Base-by-base conservation (phyloP, 805 yeast genomes). In the Ascoidea asiatica region DNA sequence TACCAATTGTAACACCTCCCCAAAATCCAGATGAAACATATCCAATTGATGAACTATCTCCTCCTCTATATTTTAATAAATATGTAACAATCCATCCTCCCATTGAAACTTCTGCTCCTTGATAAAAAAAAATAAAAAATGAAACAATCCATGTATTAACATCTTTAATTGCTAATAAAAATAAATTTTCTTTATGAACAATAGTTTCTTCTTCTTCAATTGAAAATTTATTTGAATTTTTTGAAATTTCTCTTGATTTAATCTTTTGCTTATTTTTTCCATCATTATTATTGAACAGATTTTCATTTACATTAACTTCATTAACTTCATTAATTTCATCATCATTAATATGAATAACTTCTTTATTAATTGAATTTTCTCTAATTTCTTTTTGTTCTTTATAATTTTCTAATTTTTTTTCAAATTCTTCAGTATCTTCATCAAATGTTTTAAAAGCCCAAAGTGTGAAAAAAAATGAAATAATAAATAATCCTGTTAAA, bases 11-110 rank as follows among this genome's bases (percentile, higher is more conserved):
- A 23, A 79, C 59, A 15, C 86, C 86, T 18, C 68, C 75, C 84
- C 84, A 79, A 52, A 72, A 75, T 0, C 83, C 84, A 8, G 81
- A 70, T 0, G 79, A 69, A 19, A 76, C 77, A 52, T 75, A 77
- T 20, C 83, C 81, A 43, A 69, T 64, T 7, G 65, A 53, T 1
- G 53, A 45, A 3, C 57, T 50, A 43, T 61, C 54, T 2, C 75
- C 81, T 33, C 63, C 59, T 39, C 81, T 63, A 49, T 73, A 73
- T 21, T 67, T 72, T 36, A 74, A 63, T 47, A 79, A 58, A 52
- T 65, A 79, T 1, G 84, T 75, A 22, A 76, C 79, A 38, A 72
- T 65, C 85, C 84, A 79, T 19, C 81, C 81, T 13, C 79, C 82
- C 53, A 77, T 53, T 1, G 78, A 58, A 20, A 78, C 83, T 53